A percentile compares a stretch with the other conserved stretches of the same genome.
Evolutionary conservation across 2,329 filamentous ascomycete species (phyloP).

Genomic region (Colletotrichum falcatum): DNA sequence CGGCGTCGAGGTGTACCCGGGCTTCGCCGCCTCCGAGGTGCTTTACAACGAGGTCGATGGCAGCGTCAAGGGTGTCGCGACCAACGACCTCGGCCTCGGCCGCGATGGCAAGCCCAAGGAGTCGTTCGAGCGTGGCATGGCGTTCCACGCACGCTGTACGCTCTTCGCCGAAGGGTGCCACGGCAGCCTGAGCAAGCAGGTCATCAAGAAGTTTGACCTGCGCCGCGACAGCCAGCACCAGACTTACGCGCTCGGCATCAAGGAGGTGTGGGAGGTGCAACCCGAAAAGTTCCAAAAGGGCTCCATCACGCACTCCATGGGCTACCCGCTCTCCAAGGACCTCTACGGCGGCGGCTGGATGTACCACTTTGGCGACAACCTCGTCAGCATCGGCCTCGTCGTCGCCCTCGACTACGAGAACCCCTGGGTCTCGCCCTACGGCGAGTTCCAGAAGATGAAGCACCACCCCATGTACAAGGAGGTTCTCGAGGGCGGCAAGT

Average conservation of each 20-base stretch:
- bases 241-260: slow-evolving; percentile 93
- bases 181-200: slow-evolving; percentile 93
- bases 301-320: slow-evolving; percentile 88
- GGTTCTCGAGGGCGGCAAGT: slow-evolving; percentile 95
- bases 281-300: slow-evolving; percentile 93
- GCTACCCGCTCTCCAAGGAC: slow-evolving; percentile 87
- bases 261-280: slow-evolving; percentile 97
- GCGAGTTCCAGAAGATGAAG: slow-evolving; percentile 98
- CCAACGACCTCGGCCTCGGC: slow-evolving; percentile 90
- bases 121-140: slow-evolving; percentile 95
- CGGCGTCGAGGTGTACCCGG: slow-evolving; percentile 95
- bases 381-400: slow-evolving; percentile 91
- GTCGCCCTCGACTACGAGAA: slow-evolving; percentile 96
- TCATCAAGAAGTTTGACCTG: slow-evolving; percentile 93
- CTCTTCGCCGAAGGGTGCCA: slow-evolving; percentile 96
- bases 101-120: slow-evolving; percentile 88
- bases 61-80: slow-evolving; percentile 92
- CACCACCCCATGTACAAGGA: slow-evolving; percentile 91
- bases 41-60: slow-evolving; percentile 84
- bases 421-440: slow-evolving; percentile 94
- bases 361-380: slow-evolving; percentile 99
- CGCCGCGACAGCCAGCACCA: slow-evolving; percentile 90
- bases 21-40: slow-evolving; percentile 94
- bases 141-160: slow-evolving; percentile 93
- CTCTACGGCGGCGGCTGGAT: slow-evolving; percentile 99